Evolutionary conservation across 495 filamentous ascomycete species (phyloP).

Genomic region (Annulohypoxylon stygium): DNA sequence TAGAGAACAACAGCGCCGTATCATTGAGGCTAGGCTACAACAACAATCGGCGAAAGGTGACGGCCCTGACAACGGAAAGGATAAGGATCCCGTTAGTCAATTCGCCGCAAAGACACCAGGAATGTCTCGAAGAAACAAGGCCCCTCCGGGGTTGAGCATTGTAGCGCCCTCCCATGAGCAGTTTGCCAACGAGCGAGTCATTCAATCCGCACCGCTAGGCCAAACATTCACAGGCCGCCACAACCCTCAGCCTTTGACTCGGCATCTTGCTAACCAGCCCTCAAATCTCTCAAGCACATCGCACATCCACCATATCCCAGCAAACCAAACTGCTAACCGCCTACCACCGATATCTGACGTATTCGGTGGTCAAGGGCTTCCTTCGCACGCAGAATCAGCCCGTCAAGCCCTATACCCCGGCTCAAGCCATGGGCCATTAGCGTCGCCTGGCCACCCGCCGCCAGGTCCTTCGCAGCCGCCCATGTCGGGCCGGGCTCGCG

Average conservation of each 20-base stretch:
- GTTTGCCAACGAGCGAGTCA: conserved; percentile 94
- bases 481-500: conserved; percentile 73
- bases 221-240: conserved; percentile 95
- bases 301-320: conserved; percentile 92
- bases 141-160: conserved; percentile 92
- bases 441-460: conserved; percentile 77
- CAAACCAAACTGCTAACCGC: conserved; percentile 89
- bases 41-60: conserved; percentile 84
- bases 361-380: conserved; percentile 80
- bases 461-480: conserved; percentile 54
- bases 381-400: conserved; percentile 68
- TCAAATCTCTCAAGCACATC: conserved; percentile 88
- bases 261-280: conserved; percentile 86
- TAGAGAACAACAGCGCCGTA: conserved; percentile 91
- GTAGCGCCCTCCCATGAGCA: conserved; percentile 96
- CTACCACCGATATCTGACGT: conserved; percentile 95
- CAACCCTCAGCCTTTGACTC: conserved; percentile 82
- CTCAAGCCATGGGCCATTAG: conserved; percentile 82
- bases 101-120: conserved; percentile 75
- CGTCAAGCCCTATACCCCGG: conserved; percentile 52
- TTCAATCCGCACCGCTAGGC: conserved; percentile 96
- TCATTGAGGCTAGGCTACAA: conserved; percentile 93
- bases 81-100: conserved; percentile 65
- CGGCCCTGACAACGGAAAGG: conserved; percentile 66
- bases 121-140: conserved; percentile 75